Base-by-base conservation (phyloP, 169 alveolate genomes). In the Babesia divergens region DNA sequence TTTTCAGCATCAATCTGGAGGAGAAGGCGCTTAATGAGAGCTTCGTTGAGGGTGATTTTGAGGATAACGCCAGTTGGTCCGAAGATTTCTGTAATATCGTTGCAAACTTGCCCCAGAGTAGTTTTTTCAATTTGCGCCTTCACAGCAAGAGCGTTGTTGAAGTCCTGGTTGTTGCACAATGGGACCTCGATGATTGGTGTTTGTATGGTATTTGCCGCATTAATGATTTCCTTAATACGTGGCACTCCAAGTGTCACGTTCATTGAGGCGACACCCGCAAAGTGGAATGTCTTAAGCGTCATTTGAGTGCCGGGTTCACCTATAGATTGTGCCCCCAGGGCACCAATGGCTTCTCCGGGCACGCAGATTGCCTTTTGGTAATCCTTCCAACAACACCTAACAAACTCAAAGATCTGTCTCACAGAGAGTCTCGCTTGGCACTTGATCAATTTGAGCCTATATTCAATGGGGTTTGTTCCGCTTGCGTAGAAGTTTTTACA, bases 311-410 rank as follows among this genome's bases (percentile, higher is more conserved):
- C 99, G 5, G 99, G 99, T 50, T 98, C 99, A 8, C 99, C 99
- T 46, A 98, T 96, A n/a, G 99, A 95, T 84, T 97, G 98, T 7
- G 99, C 99, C 6, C 99, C 98, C 44, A 96, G 94, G 3, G 99
- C 99, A 5, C 99, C 99, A 4, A 97, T 99, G 9, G 99, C 99
- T 77, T 97, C 99, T n/a, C 99, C 99, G 0, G 99, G 99, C 52
- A 91, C 91, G 50, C 94, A 92, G 34, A 93, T 72, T 31, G 98
- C 94, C 82, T 88, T 89, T 66, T 84, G 88, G 86, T 95, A 97
- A 79, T 94, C 96, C 38, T 83, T 84, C 95, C 98, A 94, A 51
- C 97, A 87, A 44, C 84, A 84, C 55, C 87, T 83, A 43, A 92
- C 81, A 74, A 95, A 95, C 51, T 84, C 84, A 46, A 90, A 74